A percentile compares a stretch with the other conserved stretches of the same genome.
These are phyloP conservation scores for Ogataea minuta DNA, from an alignment of 805 yeast species.

Conservation along the genomic window DNA sequence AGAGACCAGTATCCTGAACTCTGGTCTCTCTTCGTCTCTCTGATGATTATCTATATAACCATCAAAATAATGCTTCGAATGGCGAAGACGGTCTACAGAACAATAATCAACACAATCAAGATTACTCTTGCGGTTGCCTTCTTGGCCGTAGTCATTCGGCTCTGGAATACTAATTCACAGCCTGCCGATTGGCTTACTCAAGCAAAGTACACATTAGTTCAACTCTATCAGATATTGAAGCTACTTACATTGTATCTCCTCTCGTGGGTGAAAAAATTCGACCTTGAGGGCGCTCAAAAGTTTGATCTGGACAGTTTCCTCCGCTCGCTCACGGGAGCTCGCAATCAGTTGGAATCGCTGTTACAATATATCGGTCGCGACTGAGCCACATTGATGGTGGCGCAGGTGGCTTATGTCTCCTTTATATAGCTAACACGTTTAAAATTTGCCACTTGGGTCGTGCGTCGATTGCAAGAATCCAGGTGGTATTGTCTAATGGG, in stretches of 20 bases:
- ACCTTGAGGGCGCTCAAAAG: not conserved
- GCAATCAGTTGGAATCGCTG: conserved; percentile 2
- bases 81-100: conserved; percentile 6
- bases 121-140: conserved; percentile 1
- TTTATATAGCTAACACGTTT: not conserved
- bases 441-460: conserved; percentile 9
- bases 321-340: conserved; percentile 1
- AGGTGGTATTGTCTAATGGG: conserved; percentile 7
- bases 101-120: conserved; percentile 9
- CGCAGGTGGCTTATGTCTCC: conserved; percentile 1
- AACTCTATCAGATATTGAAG: conserved; percentile 1
- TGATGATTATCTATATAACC: conserved; percentile 2
- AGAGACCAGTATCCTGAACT: conserved; percentile 7
- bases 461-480: conserved; percentile 7
- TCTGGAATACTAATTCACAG: conserved; percentile 4
- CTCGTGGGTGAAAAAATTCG: not conserved
- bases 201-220: not conserved
- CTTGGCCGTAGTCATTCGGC: conserved; percentile 2
- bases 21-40: conserved; percentile 4
- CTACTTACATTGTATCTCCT: not conserved
- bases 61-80: conserved; percentile 6
- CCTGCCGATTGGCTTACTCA: conserved; percentile 4
- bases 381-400: conserved; percentile 4
- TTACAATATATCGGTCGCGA: conserved; percentile 1
- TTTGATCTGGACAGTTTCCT: conserved; percentile 2